Base-by-base conservation (phyloP, 202 grass and related monocot species). In the Eragrostis tef region DNA sequence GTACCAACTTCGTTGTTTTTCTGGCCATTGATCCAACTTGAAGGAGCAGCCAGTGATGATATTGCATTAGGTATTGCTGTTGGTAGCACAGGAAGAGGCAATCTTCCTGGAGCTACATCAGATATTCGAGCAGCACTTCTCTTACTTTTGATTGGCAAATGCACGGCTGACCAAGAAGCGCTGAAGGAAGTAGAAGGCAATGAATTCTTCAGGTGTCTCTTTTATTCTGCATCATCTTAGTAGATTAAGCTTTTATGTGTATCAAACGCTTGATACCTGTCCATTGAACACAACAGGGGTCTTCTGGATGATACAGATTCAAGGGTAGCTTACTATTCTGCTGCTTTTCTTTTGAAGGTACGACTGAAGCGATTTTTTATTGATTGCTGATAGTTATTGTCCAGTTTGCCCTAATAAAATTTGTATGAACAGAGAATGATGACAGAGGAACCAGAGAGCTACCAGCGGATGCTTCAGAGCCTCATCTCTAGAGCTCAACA, bases 341-440 rank as follows among this genome's bases (percentile, higher is more conserved):
- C 97, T 85, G 91, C 93, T 78, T 99, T 99, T 92, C 90, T 99
- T 78, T 86, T 99, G 78, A 96, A 96, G 93, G 97, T 99, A 91
- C 61, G 51, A n/a, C 47, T 63, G 39, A 67, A 2, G 59, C 73
- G 68, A 83, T 74, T 75, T 42, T 72, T 81, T 11, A 84, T 64
- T 87, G 9, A 80, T 79, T 57, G 9, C 49, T 90, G n/a, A 71
- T 86, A 71, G 12, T 76, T 84, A 0, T 56, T 14, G 49, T 77
- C 11, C 31, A 78, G n/a, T 85, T 71, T 79, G 9, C 8, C 82
- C 36, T 74, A 29, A 57, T 74, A 80, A 69, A 85, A 24, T 74
- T 85, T 90, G 47, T 47, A 72, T 85, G 64, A 53, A 57, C 91
- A 99, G 97, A 89, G 89, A 93, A 99, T 96, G 93, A 94, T 99